phyloP scores from a whole-genome alignment of 371 early-diverging fungal genomes.

The Mortierella sp. region DNA sequence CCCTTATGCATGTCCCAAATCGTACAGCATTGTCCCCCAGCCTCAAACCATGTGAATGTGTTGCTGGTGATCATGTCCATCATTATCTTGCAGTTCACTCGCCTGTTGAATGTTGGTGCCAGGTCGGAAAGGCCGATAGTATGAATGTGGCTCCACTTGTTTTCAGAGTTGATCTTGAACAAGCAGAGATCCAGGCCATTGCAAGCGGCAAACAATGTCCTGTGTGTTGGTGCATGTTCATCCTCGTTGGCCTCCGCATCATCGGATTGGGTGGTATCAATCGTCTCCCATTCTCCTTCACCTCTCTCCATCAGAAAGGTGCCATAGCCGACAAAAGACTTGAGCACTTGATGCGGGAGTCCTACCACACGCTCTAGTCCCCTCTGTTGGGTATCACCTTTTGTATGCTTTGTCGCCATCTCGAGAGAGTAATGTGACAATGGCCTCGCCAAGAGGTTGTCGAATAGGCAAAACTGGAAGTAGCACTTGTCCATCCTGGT shows the following conservation, averaged over 20 bases:
- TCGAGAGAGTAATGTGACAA: too few species aligned
- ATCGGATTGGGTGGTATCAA: slow-evolving; percentile 32
- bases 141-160: slow-evolving; percentile 28
- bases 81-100: slow-evolving; percentile 53
- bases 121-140: slow-evolving; percentile 31
- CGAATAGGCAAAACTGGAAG: slow-evolving; percentile 28
- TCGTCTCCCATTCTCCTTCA: slow-evolving; percentile 55
- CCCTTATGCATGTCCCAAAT: slow-evolving; percentile 43
- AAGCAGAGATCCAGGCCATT: slow-evolving; percentile 38
- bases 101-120: slow-evolving; percentile 32
- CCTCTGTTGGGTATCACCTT: too few species aligned
- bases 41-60: slow-evolving; percentile 50
- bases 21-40: slow-evolving; percentile 33
- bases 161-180: slow-evolving; percentile 16
- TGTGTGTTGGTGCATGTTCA: background rate
- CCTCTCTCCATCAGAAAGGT: slow-evolving; percentile 63
- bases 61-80: slow-evolving; percentile 41
- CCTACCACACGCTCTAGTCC: too few species aligned
- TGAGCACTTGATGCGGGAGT: slow-evolving; percentile 8
- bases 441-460: slow-evolving; percentile 28
- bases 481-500: slow-evolving; percentile 6
- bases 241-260: background rate
- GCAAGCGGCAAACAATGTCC: slow-evolving; percentile 32
- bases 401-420: too few species aligned
- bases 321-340: slow-evolving; percentile 64